Evolutionary conservation across 2,329 filamentous ascomycete genomes (phyloP), one percentile per base, ranked within the genome.

Genomic region (Xylariaceae sp.): DNA sequence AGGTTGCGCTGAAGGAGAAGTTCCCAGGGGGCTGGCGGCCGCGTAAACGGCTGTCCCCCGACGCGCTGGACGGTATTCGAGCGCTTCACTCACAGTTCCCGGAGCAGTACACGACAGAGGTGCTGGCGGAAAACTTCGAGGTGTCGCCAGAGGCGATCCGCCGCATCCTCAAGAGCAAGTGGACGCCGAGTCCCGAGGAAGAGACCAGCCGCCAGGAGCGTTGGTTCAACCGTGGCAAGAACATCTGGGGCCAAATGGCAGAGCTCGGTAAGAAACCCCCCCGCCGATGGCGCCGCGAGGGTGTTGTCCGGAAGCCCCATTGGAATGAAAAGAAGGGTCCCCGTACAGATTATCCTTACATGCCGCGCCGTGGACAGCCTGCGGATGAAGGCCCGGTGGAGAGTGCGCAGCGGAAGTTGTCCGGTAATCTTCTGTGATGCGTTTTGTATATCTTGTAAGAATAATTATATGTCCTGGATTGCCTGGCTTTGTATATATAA

Each of bases 41-140:
- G 26, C 83, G 84, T 45, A 97, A 96, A 74, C 88, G 88, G 56
- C 82, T 99, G 8, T 98, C 95, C 0, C 95, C 95, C 0, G 94
- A 98, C 73, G 92, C 93, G 1, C 79, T 97, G 28, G 88, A 90
- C n/a, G 93, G 92, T 37, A 96, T 99, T 65, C 87, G 92, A 37
- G 88, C 90, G 17, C 79, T 99, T 29, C 86, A 97, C 73, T 78
- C 82, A 23, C 87, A 92, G 65, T 88, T 92, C 61, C 92, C 94
- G 0, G 82, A 89, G 2, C 81, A 83, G 55, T 97, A 92, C 76
- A 90, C 88, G 3, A 96, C 90, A 0, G 74, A 82, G 14, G 82
- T 86, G 29, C 85, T 98, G 12, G 86, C 94, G 0, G 70, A 86
- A 1, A 86, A 92, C 65, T 99, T 98, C 75, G 82, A 92, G 72